Evolutionary conservation across 179 eudicot genomes (phyloP).

Genomic region (Corrigiola litoralis): DNA sequence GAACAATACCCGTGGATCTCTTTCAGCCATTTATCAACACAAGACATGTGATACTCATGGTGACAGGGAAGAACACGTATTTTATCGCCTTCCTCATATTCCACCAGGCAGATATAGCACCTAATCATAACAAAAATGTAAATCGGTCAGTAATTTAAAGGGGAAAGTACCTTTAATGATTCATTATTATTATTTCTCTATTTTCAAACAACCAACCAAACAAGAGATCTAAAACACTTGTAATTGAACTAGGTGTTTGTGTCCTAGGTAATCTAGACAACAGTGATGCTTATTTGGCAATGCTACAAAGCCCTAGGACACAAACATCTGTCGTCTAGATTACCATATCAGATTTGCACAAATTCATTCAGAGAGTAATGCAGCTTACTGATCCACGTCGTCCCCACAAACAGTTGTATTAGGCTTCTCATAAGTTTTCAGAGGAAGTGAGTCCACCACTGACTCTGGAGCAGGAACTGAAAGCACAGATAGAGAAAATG

Average conservation of each 20-base stretch:
- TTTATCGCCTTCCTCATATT: conserved; percentile 63
- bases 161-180: not conserved
- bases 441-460: conserved; percentile 70
- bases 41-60: conserved; percentile 68
- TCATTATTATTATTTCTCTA: not conserved
- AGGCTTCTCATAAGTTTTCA: conserved; percentile 38
- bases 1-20: conserved; percentile 75
- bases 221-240: not conserved
- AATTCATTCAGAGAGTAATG: not conserved
- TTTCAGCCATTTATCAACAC: conserved; percentile 92
- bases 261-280: no score
- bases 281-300: not conserved
- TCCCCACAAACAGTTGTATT: conserved; percentile 30
- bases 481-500: conserved; percentile 58
- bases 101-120: conserved; percentile 80
- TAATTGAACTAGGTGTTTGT: no score
- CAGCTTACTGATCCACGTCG: conserved; percentile 63
- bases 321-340: no score
- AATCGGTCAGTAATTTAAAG: not conserved
- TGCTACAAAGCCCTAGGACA: not conserved
- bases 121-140: conserved; percentile 24
- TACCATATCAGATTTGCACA: not conserved
- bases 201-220: not conserved
- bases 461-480: conserved; percentile 73
- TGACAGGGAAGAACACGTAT: conserved; percentile 76